phyloP scores from a whole-genome alignment of 768 basidiomycete species.

The Mrakia blollopis region DNA sequence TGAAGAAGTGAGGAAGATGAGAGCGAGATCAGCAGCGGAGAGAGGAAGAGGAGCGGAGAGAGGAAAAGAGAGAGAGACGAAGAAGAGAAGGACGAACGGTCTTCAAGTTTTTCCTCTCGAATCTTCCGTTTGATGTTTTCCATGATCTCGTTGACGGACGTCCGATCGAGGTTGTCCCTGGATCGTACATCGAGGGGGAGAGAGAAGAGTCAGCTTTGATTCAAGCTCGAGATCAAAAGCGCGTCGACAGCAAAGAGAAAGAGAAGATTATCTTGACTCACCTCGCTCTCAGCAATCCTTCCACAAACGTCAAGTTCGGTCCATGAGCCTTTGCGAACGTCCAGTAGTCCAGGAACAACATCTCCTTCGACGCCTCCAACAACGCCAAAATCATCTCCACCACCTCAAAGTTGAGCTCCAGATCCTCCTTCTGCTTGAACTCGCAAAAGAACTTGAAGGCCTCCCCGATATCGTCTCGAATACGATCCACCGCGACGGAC shows the following conservation, averaged over 20 bases:
- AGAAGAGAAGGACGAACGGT: conserved; percentile 6
- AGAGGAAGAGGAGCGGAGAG: not conserved
- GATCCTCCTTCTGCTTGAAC: conserved; percentile 64
- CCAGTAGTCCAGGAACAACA: conserved; percentile 91
- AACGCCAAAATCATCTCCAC: conserved; percentile 75
- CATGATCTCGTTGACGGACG: conserved; percentile 82
- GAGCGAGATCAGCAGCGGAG: conserved; percentile 29
- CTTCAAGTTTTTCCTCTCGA: conserved; percentile 60
- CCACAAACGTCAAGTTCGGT: conserved; percentile 85
- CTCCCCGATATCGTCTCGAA: conserved; percentile 72
- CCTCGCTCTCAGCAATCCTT: conserved; percentile 79
- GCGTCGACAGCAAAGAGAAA: not conserved
- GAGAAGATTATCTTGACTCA: conserved; percentile 8
- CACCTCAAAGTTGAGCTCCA: conserved; percentile 78
- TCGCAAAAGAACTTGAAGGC: conserved; percentile 75
- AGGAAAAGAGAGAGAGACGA: conserved; percentile 13
- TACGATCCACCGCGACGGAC: conserved; percentile 74
- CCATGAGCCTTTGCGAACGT: conserved; percentile 87
- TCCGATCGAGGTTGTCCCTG: conserved; percentile 77
- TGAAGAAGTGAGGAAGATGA: conserved; percentile 40
- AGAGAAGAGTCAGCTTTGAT: not conserved
- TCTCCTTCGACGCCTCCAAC: conserved; percentile 77
- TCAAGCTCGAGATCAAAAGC: not conserved
- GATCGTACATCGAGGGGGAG: not conserved
- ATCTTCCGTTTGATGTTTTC: conserved; percentile 88